phyloP scores from a whole-genome alignment of 2,329 filamentous ascomycete species.

The Colletotrichum noveboracense region DNA sequence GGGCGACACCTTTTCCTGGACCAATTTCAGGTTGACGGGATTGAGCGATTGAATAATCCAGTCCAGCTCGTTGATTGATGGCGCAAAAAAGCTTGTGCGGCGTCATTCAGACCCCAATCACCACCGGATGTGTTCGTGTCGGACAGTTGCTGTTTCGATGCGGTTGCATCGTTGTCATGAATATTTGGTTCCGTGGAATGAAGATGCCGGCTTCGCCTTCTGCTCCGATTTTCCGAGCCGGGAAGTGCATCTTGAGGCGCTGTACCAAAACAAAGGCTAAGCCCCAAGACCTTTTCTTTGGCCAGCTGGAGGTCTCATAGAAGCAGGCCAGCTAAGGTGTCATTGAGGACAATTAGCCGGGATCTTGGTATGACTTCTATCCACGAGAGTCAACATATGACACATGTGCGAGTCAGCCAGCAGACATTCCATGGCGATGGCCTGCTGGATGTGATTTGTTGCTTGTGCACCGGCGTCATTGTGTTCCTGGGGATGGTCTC shows the following conservation, averaged over 20 bases:
- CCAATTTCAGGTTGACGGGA: not conserved
- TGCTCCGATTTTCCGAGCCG: not conserved
- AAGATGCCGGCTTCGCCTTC: not conserved
- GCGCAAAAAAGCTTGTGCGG: not conserved
- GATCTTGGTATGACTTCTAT: not conserved
- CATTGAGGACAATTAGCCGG: not conserved
- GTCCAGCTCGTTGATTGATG: not conserved
- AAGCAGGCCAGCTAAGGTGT: not conserved
- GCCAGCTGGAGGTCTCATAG: not conserved
- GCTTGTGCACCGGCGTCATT: not conserved
- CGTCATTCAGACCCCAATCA: not conserved
- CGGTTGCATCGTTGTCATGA: not conserved
- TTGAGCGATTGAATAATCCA: not conserved
- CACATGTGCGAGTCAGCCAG: not conserved
- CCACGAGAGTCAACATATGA: not conserved
- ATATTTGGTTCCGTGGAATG: not conserved
- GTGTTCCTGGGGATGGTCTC: not conserved
- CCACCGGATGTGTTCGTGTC: not conserved
- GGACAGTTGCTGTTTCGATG: not conserved
- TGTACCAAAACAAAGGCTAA: not conserved
- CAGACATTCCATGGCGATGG: not conserved
- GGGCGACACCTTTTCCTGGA: not conserved
- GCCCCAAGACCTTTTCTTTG: not conserved
- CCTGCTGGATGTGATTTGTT: not conserved
- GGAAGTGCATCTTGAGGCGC: not conserved